These are phyloP conservation scores for Candida boleticola DNA, from an alignment of 805 yeast genomes.

Conservation along the genomic window DNA sequence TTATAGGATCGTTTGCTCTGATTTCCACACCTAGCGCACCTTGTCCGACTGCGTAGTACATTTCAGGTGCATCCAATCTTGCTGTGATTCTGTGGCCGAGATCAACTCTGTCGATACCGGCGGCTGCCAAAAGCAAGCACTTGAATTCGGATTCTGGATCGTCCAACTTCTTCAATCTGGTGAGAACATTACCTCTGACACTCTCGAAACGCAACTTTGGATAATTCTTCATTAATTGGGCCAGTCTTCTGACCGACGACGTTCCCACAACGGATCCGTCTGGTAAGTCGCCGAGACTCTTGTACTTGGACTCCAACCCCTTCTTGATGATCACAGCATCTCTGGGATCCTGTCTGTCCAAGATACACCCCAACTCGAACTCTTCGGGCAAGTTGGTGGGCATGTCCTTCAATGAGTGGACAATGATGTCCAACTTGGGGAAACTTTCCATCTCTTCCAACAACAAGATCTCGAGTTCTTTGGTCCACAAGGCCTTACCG, in stretches of 20 bases:
- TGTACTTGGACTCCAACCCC: conserved; percentile 53
- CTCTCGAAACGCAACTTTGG: conserved; percentile 79
- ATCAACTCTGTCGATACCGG: conserved; percentile 79
- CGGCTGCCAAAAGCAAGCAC: conserved; percentile 87
- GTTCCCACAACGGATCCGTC: conserved; percentile 88
- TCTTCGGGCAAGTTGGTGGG: conserved; percentile 91
- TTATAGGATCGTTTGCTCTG: conserved; percentile 60
- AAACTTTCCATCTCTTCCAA: conserved; percentile 58
- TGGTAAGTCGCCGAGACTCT: conserved; percentile 71
- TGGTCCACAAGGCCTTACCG: conserved; percentile 95
- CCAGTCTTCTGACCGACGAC: conserved; percentile 88
- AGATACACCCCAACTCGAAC: conserved; percentile 83
- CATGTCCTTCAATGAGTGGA: conserved; percentile 89
- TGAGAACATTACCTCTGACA: conserved; percentile 76
- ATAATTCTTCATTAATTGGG: conserved; percentile 76
- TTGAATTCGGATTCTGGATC: conserved; percentile 58
- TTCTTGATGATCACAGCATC: conserved; percentile 82
- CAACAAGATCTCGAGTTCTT: conserved; percentile 81
- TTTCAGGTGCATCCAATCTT: conserved; percentile 66
- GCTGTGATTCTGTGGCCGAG: conserved; percentile 74
- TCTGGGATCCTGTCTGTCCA: conserved; percentile 86
- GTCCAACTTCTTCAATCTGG: conserved; percentile 81
- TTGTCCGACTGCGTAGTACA: conserved; percentile 98
- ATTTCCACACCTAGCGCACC: conserved; percentile 96
- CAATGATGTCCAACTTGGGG: conserved; percentile 80